Evolutionary conservation across 768 basidiomycete species (phyloP), one percentile per base, ranked within the genome.

Genomic region (Naganishia kalamii): DNA sequence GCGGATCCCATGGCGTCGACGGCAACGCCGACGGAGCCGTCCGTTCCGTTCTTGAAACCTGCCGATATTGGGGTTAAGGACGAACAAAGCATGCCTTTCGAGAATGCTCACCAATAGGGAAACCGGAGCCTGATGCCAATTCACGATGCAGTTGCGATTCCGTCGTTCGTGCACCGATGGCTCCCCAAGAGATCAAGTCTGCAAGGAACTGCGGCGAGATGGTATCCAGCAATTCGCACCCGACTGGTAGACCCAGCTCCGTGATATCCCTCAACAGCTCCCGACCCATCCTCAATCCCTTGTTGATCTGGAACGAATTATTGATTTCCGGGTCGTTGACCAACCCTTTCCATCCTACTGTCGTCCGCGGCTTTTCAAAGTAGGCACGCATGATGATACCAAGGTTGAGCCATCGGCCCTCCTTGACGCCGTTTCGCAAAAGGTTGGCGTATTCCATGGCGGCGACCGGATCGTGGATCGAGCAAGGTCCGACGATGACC

Each of bases 341-440:
- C 68, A 98, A 85, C 40, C 94, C 94, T 78, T 99, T 99, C 94
- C 94, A 99, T 29, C 96, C 96, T 51, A 98, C 88, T 0, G 94
- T 97, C 7, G 94, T 98, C 32, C 94, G 68, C 0, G 80, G 81
- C 80, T 98, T 98, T 73, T 98, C 94, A 74, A 98, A 99, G 82
- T 99, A 98, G 70, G 97, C 92, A 29, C 92, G 87, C 94, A 98
- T 98, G 70, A 98, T 82, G 72, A 99, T 96, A 78, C 88, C 84
- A 33, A 99, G 83, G 70, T 97, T 96, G 12, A 89, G 87, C 73
- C 85, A 85, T 48, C 88, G 85, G 12, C 79, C 78, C 40, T 92
- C 87, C 6, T 92, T 89, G 11, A 57, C 35, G 74, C 97, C 97
- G 40, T 81, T 84, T 65, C 83, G 84, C 48, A 98, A 83, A 54